phyloP scores from a whole-genome alignment of 306 rosid species.

The Trichosanthes truncata region DNA sequence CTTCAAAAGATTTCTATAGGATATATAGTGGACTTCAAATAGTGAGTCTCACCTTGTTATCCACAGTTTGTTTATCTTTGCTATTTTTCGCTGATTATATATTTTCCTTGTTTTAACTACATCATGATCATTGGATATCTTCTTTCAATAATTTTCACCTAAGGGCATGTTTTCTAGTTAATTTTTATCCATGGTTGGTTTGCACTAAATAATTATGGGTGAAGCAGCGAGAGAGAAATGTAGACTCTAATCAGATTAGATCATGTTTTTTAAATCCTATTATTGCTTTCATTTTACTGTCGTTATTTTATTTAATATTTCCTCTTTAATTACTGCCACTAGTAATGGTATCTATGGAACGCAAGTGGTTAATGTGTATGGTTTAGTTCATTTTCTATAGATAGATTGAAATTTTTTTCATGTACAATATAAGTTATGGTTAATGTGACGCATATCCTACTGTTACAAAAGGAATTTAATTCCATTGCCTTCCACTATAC shows the following conservation, averaged over 20 bases:
- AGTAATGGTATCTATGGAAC: neutral
- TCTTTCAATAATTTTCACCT: neutral
- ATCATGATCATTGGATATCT: neutral
- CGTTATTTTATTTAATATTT: neutral
- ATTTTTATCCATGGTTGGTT: neutral
- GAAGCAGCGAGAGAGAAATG: neutral
- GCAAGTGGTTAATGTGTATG: neutral
- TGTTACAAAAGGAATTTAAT: neutral
- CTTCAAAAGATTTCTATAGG: conserved; percentile 89
- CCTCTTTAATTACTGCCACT: neutral
- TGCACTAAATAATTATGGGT: neutral
- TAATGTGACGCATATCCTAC: neutral
- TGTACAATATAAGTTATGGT: neutral
- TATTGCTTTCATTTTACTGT: neutral
- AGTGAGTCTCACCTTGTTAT: conserved; percentile 38
- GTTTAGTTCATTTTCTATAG: neutral
- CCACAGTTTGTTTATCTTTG: neutral
- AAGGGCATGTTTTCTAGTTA: neutral
- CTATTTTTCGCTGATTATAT: neutral
- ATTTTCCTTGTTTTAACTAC: neutral
- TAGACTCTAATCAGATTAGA: neutral
- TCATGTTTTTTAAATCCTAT: neutral
- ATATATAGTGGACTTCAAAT: conserved; percentile 98
- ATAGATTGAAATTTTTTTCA: neutral
- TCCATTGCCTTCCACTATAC: neutral